Percentiles rank a stretch among this genome's conserved stretches.
Conservation (phyloP, 1,284 basidiomycete species). For the Ganoderma boninense region DNA sequence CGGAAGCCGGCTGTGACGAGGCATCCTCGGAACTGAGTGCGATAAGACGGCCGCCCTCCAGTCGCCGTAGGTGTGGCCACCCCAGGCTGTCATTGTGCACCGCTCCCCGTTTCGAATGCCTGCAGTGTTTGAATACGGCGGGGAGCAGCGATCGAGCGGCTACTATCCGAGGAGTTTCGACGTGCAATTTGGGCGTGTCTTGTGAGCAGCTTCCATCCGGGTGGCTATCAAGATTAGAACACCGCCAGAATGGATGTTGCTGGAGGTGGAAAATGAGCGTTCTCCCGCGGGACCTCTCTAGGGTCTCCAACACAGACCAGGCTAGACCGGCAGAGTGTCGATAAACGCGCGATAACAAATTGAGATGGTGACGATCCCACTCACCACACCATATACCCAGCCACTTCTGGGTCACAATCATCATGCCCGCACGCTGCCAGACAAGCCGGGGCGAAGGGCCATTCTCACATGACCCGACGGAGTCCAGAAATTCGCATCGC, state of each 20-base stretch:
- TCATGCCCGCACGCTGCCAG: background rate
- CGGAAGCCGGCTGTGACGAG: constrained; percentile 24
- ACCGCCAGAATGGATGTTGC: constrained; percentile 18
- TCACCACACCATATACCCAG: background rate
- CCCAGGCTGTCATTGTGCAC: background rate
- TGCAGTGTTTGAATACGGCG: background rate
- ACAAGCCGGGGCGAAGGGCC: constrained; percentile 7
- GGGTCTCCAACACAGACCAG: constrained; percentile 16
- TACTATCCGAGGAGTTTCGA: background rate
- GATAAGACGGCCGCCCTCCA: constrained; percentile 16
- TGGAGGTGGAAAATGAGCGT: background rate
- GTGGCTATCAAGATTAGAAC: constrained; percentile 26
- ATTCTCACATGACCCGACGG: constrained; percentile 3
- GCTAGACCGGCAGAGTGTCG: constrained; percentile 23
- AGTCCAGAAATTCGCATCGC: constrained; percentile 5
- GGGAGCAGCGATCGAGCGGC: background rate
- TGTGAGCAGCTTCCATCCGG: constrained; percentile 14
- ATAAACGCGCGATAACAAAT: constrained; percentile 27
- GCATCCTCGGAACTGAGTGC: constrained; percentile 15
- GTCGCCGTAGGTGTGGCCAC: background rate
- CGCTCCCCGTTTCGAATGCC: background rate
- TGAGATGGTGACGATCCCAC: constrained; percentile 28
- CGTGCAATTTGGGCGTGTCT: background rate
- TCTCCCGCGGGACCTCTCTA: constrained; percentile 15
- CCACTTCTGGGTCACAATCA: constrained; percentile 9